Conservation (phyloP, 768 basidiomycete genomes). For the Termitomyces heimii region DNA sequence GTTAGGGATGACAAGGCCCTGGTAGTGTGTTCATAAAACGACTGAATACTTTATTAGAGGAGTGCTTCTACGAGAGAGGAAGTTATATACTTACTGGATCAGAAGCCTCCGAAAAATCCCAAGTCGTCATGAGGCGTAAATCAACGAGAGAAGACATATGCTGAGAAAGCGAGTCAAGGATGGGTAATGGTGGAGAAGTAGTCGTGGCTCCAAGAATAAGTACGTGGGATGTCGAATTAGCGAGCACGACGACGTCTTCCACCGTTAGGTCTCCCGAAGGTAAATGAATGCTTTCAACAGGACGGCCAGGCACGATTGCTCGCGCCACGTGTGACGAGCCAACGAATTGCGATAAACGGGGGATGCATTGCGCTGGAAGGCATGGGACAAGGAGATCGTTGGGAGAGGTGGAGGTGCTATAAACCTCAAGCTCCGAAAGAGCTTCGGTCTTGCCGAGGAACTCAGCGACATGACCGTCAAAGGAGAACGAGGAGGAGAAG, state of each 20-base stretch:
- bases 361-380: constrained; percentile 31
- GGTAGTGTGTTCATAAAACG: constrained; percentile 59
- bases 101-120: constrained; percentile 42
- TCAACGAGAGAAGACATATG: constrained; percentile 58
- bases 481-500: constrained; percentile 55
- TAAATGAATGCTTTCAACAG: constrained; percentile 58
- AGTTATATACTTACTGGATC: constrained; percentile 37
- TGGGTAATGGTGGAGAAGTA: constrained; percentile 47
- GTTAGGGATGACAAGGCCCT: constrained; percentile 50
- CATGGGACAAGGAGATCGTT: constrained; percentile 26
- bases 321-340: constrained; percentile 54
- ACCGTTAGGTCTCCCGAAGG: constrained; percentile 54
- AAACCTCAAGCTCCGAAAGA: constrained; percentile 55
- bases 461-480: constrained; percentile 50
- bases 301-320: constrained; percentile 57
- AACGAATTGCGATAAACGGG: constrained; percentile 49
- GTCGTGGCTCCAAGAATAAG: constrained; percentile 56
- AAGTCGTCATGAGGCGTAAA: constrained; percentile 61
- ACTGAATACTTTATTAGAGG: constrained; percentile 28
- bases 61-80: constrained; percentile 7
- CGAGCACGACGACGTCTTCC: constrained; percentile 46
- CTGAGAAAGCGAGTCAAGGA: constrained; percentile 49
- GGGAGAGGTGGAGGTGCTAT: constrained; percentile 22
- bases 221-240: constrained; percentile 43
- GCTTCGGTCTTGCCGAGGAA: constrained; percentile 55